Evolutionary conservation across 2,329 filamentous ascomycete species (phyloP).

Genomic region (Colletotrichum destructivum): DNA sequence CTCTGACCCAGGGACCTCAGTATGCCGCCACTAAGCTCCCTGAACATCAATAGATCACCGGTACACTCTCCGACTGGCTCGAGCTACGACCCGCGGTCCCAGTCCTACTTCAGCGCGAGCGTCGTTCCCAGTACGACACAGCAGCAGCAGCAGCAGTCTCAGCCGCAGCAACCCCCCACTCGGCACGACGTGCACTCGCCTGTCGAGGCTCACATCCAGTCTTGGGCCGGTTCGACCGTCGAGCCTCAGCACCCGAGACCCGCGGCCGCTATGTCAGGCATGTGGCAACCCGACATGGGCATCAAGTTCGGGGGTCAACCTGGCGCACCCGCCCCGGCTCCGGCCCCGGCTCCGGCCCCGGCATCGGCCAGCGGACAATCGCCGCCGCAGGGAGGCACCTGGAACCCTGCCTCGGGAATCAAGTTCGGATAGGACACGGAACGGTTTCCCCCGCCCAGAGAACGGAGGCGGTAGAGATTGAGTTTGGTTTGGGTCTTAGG

Average conservation of each 20-base stretch:
- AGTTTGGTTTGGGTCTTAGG: not conserved
- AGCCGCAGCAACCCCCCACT: constrained; percentile 41
- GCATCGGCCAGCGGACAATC: constrained; percentile 44
- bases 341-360: constrained; percentile 32
- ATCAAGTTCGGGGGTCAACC: constrained; percentile 79
- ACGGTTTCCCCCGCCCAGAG: constrained; percentile 28
- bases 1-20: constrained; percentile 60
- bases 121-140: constrained; percentile 35
- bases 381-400: constrained; percentile 59
- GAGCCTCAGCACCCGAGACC: constrained; percentile 71
- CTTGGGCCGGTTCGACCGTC: constrained; percentile 68
- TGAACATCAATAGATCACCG: constrained; percentile 55
- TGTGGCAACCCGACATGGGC: constrained; percentile 86
- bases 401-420: constrained; percentile 73
- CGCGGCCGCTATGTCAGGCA: constrained; percentile 61
- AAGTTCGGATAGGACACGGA: constrained; percentile 62
- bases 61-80: constrained; percentile 44
- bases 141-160: constrained; percentile 17
- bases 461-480: not conserved
- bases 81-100: constrained; percentile 41
- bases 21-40: constrained; percentile 65
- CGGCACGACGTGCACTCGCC: constrained; percentile 49
- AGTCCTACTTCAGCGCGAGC: constrained; percentile 42
- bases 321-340: constrained; percentile 43
- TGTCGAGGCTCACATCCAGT: constrained; percentile 69